Evolutionary conservation across 2,329 filamentous ascomycete genomes (phyloP).

Genomic region (Pseudogymnoascus sp.): DNA sequence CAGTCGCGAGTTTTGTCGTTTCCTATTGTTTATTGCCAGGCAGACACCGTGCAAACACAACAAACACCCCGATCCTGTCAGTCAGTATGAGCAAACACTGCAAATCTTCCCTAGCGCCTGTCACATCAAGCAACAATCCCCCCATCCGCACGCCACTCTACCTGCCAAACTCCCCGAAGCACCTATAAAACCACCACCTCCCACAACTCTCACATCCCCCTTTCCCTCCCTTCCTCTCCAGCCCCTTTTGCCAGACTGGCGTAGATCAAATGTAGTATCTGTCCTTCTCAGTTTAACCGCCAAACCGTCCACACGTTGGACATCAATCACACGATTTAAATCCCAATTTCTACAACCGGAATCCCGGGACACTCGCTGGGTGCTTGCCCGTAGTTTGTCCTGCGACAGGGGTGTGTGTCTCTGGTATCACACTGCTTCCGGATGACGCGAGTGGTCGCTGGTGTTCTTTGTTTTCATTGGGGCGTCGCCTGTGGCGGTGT

Average conservation of each 20-base stretch:
- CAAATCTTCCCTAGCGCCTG: neutral
- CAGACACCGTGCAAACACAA: neutral
- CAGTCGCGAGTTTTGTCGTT: neutral
- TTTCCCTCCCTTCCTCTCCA: neutral
- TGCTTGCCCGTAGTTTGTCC: neutral
- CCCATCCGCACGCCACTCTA: neutral
- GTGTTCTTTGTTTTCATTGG: neutral
- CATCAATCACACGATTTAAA: neutral
- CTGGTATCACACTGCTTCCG: neutral
- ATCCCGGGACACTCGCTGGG: neutral
- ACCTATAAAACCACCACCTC: neutral
- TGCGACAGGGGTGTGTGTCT: neutral
- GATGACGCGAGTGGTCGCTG: neutral
- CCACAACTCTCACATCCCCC: neutral
- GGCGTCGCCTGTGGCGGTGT: neutral
- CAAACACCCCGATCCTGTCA: neutral
- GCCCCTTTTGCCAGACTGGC: neutral
- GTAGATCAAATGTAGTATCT: constrained; percentile 3
- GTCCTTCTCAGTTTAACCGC: neutral
- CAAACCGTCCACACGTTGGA: neutral
- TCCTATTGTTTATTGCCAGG: neutral
- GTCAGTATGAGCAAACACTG: neutral
- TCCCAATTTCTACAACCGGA: neutral
- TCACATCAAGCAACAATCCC: neutral
- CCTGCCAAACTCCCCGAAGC: neutral